Percentiles rank a stretch among this genome's conserved stretches.
Conservation (phyloP, 2,329 filamentous ascomycete genomes). For the Aotearoamyces nothofagi region DNA sequence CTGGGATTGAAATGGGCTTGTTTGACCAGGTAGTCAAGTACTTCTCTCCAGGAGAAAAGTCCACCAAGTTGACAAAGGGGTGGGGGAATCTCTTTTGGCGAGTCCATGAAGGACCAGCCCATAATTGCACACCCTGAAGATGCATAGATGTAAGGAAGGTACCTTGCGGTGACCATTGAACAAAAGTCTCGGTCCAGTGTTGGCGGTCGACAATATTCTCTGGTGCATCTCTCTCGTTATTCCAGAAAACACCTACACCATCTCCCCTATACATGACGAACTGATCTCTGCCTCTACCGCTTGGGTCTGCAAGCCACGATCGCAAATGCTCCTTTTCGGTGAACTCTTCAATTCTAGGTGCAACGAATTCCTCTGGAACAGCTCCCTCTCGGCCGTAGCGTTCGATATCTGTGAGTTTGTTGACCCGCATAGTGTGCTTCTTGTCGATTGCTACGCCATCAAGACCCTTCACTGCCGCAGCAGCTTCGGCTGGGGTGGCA, state of each 20-base stretch:
- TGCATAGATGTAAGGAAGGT: conserved; percentile 93
- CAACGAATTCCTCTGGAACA: conserved; percentile 78
- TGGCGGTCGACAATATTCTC: conserved; percentile 83
- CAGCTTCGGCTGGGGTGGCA: conserved; percentile 75
- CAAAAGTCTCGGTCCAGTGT: conserved; percentile 96
- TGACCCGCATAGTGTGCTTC: conserved; percentile 88
- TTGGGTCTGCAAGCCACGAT: conserved; percentile 78
- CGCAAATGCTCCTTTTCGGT: conserved; percentile 85
- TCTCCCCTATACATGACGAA: conserved; percentile 91
- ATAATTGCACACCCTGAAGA: conserved; percentile 90
- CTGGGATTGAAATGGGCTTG: conserved; percentile 80
- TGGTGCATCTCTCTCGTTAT: conserved; percentile 84
- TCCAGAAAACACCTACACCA: conserved; percentile 91
- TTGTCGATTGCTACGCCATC: conserved; percentile 84
- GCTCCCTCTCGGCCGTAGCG: conserved; percentile 88
- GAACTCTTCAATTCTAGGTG: conserved; percentile 73
- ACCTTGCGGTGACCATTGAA: conserved; percentile 93
- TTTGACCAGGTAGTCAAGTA: conserved; percentile 97
- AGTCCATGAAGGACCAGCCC: conserved; percentile 82
- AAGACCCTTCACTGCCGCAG: conserved; percentile 77
- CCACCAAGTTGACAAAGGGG: conserved; percentile 87
- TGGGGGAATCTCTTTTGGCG: conserved; percentile 89
- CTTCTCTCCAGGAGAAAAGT: conserved; percentile 86
- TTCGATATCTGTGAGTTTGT: conserved; percentile 97
- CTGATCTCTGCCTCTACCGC: conserved; percentile 75